These are phyloP conservation scores for Stramenopiles sp. DNA, from an alignment of 352 stramenopile species.

Conservation along the genomic window DNA sequence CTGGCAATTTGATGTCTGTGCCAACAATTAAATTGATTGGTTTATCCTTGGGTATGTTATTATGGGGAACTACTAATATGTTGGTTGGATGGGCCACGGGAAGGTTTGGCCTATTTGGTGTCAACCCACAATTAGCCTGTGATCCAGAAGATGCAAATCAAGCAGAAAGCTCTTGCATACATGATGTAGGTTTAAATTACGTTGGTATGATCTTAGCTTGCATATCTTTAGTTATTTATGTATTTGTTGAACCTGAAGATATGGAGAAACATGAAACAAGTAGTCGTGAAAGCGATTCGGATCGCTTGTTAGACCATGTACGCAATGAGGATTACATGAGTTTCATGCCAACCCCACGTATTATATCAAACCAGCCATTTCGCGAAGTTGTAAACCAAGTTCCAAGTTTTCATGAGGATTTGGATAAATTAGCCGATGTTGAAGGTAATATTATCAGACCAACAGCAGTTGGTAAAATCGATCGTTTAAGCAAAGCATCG, in stretches of 20 bases:
- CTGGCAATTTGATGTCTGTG: slow-evolving; percentile 22
- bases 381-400: slow-evolving; percentile 7
- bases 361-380: slow-evolving; percentile 3
- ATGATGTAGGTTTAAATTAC: slow-evolving; percentile 19
- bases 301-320: slow-evolving; percentile 5
- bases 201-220: slow-evolving; percentile 16
- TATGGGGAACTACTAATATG: slow-evolving; percentile 25
- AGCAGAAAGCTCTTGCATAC: slow-evolving; percentile 7
- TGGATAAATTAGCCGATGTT: neutral
- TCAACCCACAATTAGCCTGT: slow-evolving; percentile 14
- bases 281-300: neutral
- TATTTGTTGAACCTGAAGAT: slow-evolving; percentile 12
- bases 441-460: slow-evolving; percentile 15
- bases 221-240: slow-evolving; percentile 13
- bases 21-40: slow-evolving; percentile 21
- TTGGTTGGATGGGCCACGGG: slow-evolving; percentile 22
- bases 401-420: slow-evolving; percentile 2
- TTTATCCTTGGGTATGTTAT: slow-evolving; percentile 18
- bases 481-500: slow-evolving; percentile 12
- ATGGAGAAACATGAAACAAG: neutral
- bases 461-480: slow-evolving; percentile 11
- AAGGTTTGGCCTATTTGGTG: slow-evolving; percentile 22
- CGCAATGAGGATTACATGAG: slow-evolving; percentile 4
- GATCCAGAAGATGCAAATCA: neutral
- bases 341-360: slow-evolving; percentile 1